These are phyloP conservation scores for Pseudonitzschia pungens DNA, from an alignment of 108 stramenopile genomes.

Conservation along the genomic window DNA sequence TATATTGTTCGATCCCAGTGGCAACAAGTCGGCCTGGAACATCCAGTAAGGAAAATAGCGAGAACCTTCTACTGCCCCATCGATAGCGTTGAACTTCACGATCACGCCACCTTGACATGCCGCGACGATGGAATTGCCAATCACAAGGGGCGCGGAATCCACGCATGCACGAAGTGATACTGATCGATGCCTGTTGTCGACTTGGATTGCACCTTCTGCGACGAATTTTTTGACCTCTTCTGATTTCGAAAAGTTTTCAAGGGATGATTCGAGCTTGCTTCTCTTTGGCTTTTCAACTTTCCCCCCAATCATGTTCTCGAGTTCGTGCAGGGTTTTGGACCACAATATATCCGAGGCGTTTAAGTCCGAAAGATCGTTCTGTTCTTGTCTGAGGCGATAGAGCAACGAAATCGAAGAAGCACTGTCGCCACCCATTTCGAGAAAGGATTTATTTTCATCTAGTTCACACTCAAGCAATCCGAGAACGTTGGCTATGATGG, in stretches of 20 bases:
- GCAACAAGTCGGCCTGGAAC: conserved; percentile 37
- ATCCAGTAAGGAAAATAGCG: conserved; percentile 28
- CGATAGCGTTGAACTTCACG: conserved; percentile 4
- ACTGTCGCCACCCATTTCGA: conserved; percentile 51
- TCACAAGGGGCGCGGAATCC: conserved; percentile 34
- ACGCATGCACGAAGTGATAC: conserved; percentile 39
- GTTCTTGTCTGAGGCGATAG: conserved; percentile 20
- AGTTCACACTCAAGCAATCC: conserved; percentile 2
- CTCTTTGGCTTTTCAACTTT: neutral
- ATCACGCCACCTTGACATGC: conserved; percentile 50
- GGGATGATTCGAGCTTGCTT: conserved; percentile 1
- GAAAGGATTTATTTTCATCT: conserved; percentile 34
- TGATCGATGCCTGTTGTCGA: conserved; percentile 20
- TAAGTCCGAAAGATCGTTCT: neutral
- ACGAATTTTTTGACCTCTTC: neutral
- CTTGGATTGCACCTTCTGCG: neutral
- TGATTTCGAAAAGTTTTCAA: too few species aligned
- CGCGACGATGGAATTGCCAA: conserved; percentile 16
- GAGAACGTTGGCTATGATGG: conserved; percentile 22
- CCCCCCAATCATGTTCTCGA: neutral
- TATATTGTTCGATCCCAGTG: neutral
- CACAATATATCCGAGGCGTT: conserved; percentile 26
- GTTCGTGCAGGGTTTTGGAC: conserved; percentile 17
- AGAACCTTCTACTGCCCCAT: neutral
- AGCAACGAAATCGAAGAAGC: conserved; percentile 38